Conservation (phyloP, 2,329 filamentous ascomycete species). For the Ophioceras dolichostomum region DNA sequence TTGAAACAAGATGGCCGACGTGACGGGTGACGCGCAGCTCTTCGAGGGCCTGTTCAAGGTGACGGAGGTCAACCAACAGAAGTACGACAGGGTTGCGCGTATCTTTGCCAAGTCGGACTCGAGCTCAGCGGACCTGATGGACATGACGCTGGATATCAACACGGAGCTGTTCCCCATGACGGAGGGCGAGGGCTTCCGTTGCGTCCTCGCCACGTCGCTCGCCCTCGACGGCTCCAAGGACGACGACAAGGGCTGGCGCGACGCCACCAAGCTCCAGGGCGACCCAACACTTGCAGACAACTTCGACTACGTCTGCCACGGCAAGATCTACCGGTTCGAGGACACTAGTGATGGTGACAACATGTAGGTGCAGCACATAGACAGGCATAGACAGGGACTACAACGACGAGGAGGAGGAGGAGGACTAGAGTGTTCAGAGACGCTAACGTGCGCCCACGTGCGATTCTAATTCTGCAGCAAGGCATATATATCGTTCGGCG, state of each 20-base stretch:
- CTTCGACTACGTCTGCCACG: slow-evolving; percentile 80
- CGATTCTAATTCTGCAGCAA: slow-evolving; percentile 59
- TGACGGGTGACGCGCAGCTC: slow-evolving; percentile 75
- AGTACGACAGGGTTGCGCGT: slow-evolving; percentile 92
- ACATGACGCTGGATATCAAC: slow-evolving; percentile 83
- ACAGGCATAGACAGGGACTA: too few relatives aligned
- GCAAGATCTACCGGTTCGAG: slow-evolving; percentile 82
- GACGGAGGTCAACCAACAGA: slow-evolving; percentile 64
- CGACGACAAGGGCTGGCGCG: slow-evolving; percentile 65
- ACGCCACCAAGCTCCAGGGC: slow-evolving; percentile 42
- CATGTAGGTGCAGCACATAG: slow-evolving; percentile 68
- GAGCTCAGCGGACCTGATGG: slow-evolving; percentile 36
- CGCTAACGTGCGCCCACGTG: too few relatives aligned
- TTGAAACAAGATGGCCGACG: slow-evolving; percentile 30
- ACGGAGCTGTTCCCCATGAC: slow-evolving; percentile 75
- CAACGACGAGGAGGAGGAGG: too few relatives aligned
- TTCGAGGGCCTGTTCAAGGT: slow-evolving; percentile 89
- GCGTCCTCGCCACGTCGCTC: slow-evolving; percentile 76
- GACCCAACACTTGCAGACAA: slow-evolving; percentile 59
- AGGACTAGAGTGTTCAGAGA: too few relatives aligned
- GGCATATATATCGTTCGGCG: slow-evolving; percentile 88
- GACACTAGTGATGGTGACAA: slow-evolving; percentile 67
- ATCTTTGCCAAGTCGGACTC: slow-evolving; percentile 69
- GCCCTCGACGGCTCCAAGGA: slow-evolving; percentile 76
- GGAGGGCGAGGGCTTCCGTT: slow-evolving; percentile 62